Conservation (phyloP, 2,329 filamentous ascomycete genomes). For the Fusarium metavorans region DNA sequence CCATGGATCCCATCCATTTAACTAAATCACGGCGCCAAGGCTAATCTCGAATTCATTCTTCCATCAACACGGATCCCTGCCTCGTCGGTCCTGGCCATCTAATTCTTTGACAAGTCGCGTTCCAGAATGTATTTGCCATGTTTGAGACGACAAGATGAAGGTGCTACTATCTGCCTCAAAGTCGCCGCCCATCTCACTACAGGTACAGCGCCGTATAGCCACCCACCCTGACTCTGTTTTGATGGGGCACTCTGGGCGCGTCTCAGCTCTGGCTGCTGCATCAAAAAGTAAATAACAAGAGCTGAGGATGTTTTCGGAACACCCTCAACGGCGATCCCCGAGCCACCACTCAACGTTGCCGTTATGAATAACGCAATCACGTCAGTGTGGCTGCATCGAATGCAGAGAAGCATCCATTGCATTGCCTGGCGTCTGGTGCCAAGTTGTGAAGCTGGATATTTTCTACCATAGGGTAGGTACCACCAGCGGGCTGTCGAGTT, state of each 20-base stretch:
- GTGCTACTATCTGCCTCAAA: neutral
- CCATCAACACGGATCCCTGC: conserved; percentile 30
- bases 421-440: neutral
- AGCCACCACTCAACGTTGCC: neutral
- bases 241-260: conserved; percentile 32
- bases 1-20: conserved; percentile 40
- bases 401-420: conserved; percentile 6
- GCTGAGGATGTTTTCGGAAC: conserved; percentile 23
- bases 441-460: neutral
- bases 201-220: neutral
- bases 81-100: conserved; percentile 23
- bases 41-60: conserved; percentile 42
- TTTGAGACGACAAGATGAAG: conserved; percentile 9
- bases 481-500: neutral
- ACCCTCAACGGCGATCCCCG: conserved; percentile 5
- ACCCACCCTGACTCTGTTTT: conserved; percentile 25
- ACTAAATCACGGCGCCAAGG: conserved; percentile 42
- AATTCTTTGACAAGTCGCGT: conserved; percentile 28
- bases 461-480: neutral
- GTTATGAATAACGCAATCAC: conserved; percentile 5
- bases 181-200: neutral
- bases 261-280: conserved; percentile 34
- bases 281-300: conserved; percentile 34
- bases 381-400: conserved; percentile 11
- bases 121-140: conserved; percentile 28